Percentiles rank a stretch among this genome's conserved stretches.
Evolutionary conservation across 1,284 basidiomycete species (phyloP).

Genomic region (Pyrrhoderma noxium): DNA sequence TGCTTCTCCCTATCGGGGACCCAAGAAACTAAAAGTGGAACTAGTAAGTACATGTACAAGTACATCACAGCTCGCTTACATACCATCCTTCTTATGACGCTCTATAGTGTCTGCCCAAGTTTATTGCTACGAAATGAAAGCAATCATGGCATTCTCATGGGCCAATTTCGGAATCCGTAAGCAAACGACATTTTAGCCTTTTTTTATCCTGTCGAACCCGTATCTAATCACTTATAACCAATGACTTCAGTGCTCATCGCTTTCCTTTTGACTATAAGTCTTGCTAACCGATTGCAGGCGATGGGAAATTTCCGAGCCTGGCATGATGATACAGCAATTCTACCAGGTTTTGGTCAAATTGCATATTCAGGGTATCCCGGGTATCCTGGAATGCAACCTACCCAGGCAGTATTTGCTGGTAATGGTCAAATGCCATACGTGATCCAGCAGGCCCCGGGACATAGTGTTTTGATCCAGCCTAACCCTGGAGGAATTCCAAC

Average conservation of each 20-base stretch:
- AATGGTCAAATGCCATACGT: constrained; percentile 23
- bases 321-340: constrained; percentile 41
- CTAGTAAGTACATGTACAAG: constrained; percentile 47
- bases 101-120: constrained; percentile 42
- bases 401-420: constrained; percentile 15
- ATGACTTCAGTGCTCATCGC: constrained; percentile 35
- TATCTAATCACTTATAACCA: constrained; percentile 9
- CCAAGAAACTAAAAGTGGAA: constrained; percentile 46
- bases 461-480: constrained; percentile 65
- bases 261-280: constrained; percentile 36
- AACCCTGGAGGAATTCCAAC: constrained; percentile 50
- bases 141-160: constrained; percentile 73
- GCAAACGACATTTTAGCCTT: constrained; percentile 30
- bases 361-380: constrained; percentile 3
- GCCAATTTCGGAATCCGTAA: constrained; percentile 52
- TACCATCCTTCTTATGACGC: constrained; percentile 11
- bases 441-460: constrained; percentile 47
- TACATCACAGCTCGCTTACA: background rate
- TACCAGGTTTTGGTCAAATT: constrained; percentile 46
- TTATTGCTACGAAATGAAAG: constrained; percentile 74
- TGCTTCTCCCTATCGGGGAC: constrained; percentile 49
- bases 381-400: constrained; percentile 20
- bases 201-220: constrained; percentile 26
- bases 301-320: constrained; percentile 40
- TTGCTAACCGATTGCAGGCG: constrained; percentile 37